phyloP scores from a whole-genome alignment of 495 filamentous ascomycete genomes.

The Xylaria sp. region DNA sequence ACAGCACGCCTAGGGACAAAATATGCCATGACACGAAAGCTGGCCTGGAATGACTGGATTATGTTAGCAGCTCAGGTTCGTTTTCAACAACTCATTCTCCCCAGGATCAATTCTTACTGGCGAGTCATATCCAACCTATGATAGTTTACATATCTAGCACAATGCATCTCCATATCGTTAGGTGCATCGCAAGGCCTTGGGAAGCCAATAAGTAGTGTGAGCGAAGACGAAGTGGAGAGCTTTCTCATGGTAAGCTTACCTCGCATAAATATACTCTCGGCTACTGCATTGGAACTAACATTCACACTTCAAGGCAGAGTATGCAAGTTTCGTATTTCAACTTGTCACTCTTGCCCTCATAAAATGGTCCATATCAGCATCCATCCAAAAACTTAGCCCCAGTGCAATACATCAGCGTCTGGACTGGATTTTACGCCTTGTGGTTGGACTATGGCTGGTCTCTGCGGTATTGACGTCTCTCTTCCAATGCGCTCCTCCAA shows the following conservation, averaged over 20 bases:
- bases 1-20: slow-evolving; percentile 35
- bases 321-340: slow-evolving; percentile 44
- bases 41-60: slow-evolving; percentile 34
- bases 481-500: slow-evolving; percentile 50
- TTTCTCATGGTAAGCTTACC: slow-evolving; percentile 23
- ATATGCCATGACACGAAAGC: slow-evolving; percentile 31
- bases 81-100: background rate
- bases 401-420: slow-evolving; percentile 36
- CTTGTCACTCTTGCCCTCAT: slow-evolving; percentile 41
- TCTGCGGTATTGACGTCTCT: slow-evolving; percentile 38
- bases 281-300: background rate
- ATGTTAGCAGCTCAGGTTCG: slow-evolving; percentile 35
- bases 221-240: slow-evolving; percentile 19
- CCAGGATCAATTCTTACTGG: background rate
- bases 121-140: background rate
- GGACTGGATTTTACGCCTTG: slow-evolving; percentile 37
- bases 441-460: slow-evolving; percentile 40
- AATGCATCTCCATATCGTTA: slow-evolving; percentile 37
- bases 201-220: slow-evolving; percentile 31
- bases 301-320: slow-evolving; percentile 40
- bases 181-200: slow-evolving; percentile 37
- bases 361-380: slow-evolving; percentile 46
- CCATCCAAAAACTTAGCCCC: slow-evolving; percentile 39
- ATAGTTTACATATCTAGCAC: slow-evolving; percentile 26
- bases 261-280: background rate